Percentiles rank a stretch among this genome's conserved stretches.
Evolutionary conservation across 2,329 filamentous ascomycete genomes (phyloP).

Genomic region (Penicillium sp.): DNA sequence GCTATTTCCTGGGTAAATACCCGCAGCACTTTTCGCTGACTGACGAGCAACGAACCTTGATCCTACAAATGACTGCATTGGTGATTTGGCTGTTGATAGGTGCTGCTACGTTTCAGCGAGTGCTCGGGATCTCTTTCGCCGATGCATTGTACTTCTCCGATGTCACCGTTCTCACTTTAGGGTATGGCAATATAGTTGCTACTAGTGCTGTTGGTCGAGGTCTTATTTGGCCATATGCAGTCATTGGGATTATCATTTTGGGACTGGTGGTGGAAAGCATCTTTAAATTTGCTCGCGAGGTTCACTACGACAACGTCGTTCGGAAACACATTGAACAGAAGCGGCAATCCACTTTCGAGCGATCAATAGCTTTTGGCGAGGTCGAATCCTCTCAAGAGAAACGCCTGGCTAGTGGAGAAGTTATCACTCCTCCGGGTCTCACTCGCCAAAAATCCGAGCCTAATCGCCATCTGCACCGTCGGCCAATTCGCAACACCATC

Average conservation of each 20-base stretch:
- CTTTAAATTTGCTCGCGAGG: conserved; percentile 62
- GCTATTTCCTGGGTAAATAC: conserved; percentile 73
- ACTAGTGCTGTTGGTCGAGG: conserved; percentile 61
- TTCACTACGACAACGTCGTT: conserved; percentile 63
- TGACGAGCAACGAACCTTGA: conserved; percentile 78
- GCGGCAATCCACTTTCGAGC: conserved; percentile 55
- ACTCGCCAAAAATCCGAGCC: conserved; percentile 7
- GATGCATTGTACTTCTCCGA: conserved; percentile 80
- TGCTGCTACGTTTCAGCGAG: conserved; percentile 68
- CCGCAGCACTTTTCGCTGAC: conserved; percentile 75
- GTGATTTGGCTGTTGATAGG: conserved; percentile 78
- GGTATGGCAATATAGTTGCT: conserved; percentile 63
- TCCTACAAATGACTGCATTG: conserved; percentile 85
- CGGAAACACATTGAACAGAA: conserved; percentile 58
- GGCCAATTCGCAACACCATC: conserved; percentile 27
- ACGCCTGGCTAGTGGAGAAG: not conserved
- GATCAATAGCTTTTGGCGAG: conserved; percentile 48
- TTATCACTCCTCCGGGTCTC: not conserved
- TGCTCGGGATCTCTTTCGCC: conserved; percentile 74
- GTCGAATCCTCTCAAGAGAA: conserved; percentile 27
- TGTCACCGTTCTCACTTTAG: conserved; percentile 63
- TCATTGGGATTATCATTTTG: conserved; percentile 79
- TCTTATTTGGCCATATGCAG: conserved; percentile 78
- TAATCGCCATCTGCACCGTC: conserved; percentile 5
- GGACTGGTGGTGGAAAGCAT: conserved; percentile 82